Base-by-base conservation (phyloP, 352 stramenopile species). In the Aphanomyces invadans region DNA sequence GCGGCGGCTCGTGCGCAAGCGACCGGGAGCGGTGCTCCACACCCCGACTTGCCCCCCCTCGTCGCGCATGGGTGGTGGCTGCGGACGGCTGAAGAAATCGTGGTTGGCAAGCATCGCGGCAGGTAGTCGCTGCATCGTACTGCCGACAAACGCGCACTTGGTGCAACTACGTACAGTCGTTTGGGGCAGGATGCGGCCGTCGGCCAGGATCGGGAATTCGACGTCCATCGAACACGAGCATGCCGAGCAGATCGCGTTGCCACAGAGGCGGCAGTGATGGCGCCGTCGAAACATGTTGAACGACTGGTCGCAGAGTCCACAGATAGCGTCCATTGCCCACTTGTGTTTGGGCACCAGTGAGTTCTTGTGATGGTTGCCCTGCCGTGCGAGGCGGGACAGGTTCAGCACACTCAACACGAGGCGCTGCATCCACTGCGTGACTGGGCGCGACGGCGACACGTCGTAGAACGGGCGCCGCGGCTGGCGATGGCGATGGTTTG, bases 281-380 rank as follows among this genome's bases (percentile, higher is more conserved):
- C 57, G 57, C 12, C 57, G 32, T n/a, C 15, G 11, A 29, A 65
- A 65, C 15, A 36, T 53, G n/a, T n/a, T 21, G 2, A 54, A 54
- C 23, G 46, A 23, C 9, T 21, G 46, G 19, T 54, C 23, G 44
- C 81, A 90, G 32, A 86, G 44, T 44, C 68, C 76, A 64, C 81
- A 90, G 67, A 77, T 69, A 65, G 86, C 74, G 65, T 78, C 88
- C 42, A 81, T 69, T 60, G 81, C 82, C 83, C 83, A 91, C 45
- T 73, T 73, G 25, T 70, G 62, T 31, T 74, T 75, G 55, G 68
- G 76, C 42, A 79, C 25, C 31, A 64, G 19, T 10, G 21, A 19
- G 10, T n/a, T n/a, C n/a, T n/a, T n/a, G n/a, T n/a, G n/a, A n/a
- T 15, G 21, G 36, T 9, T 21, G 2, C 28, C 44, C 10, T 64